Percentiles rank a stretch among this genome's conserved stretches.
Conservation (phyloP, 2,329 filamentous ascomycete genomes). For the Colletotrichum caudatum region DNA sequence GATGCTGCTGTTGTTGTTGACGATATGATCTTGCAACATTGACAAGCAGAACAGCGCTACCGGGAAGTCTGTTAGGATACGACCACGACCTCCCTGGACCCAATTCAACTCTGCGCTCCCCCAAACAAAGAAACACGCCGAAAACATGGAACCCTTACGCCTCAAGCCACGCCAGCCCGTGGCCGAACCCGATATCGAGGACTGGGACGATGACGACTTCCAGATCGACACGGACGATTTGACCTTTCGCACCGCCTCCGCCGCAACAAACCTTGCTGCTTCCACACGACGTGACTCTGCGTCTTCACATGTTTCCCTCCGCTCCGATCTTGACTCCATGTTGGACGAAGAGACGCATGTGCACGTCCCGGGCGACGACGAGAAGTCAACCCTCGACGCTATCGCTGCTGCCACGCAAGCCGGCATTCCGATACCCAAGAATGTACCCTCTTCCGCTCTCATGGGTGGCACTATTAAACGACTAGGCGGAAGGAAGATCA, state of each 20-base stretch:
- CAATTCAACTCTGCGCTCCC: constrained; percentile 29
- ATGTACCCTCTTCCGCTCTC: constrained; percentile 88
- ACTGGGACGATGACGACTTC: constrained; percentile 84
- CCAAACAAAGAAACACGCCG: constrained; percentile 21
- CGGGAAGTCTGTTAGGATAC: constrained; percentile 34
- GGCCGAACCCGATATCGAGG: constrained; percentile 72
- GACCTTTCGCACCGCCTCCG: constrained; percentile 66
- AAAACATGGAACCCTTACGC: constrained; percentile 66
- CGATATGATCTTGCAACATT: constrained; percentile 45
- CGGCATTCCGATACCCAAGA: constrained; percentile 89
- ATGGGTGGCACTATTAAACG: constrained; percentile 94
- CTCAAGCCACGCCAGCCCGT: constrained; percentile 66
- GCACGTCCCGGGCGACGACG: constrained; percentile 85
- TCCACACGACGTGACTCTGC: constrained; percentile 77
- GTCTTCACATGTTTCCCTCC: constrained; percentile 84
- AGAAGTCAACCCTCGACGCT: constrained; percentile 84
- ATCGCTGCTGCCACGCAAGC: constrained; percentile 89
- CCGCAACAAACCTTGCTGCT: constrained; percentile 56
- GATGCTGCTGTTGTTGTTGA: constrained; percentile 40
- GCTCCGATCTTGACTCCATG: constrained; percentile 83
- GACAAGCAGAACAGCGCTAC: constrained; percentile 39
- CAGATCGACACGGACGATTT: constrained; percentile 77
- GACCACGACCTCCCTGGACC: constrained; percentile 21
- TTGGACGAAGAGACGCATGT: constrained; percentile 88
- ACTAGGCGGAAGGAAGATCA: constrained; percentile 80